phyloP scores from a whole-genome alignment of 1,284 basidiomycete genomes.

The Wolfiporia cocos region DNA sequence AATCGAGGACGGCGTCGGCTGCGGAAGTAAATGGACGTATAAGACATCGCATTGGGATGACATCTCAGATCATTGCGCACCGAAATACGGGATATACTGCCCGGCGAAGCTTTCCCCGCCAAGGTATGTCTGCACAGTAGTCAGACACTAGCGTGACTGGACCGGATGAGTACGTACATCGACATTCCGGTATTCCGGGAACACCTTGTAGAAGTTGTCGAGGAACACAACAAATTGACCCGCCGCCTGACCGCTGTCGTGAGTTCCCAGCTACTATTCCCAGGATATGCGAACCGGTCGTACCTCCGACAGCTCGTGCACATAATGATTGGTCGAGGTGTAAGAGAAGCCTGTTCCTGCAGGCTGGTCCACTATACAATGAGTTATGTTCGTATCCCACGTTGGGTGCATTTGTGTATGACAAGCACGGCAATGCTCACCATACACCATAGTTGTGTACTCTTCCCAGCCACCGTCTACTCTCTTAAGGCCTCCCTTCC shows the following conservation, averaged over 20 bases:
- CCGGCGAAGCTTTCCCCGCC: conserved; percentile 96
- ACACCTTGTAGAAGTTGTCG: conserved; percentile 82
- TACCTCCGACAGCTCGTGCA: conserved; percentile 76
- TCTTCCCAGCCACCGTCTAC: conserved; percentile 97
- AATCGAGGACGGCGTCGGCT: conserved; percentile 80
- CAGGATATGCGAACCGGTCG: conserved; percentile 9
- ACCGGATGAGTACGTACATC: conserved; percentile 58
- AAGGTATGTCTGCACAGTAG: conserved; percentile 71
- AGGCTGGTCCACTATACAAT: conserved; percentile 82
- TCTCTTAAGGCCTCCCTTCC: conserved; percentile 72
- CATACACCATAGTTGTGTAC: conserved; percentile 92
- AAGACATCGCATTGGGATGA: not conserved
- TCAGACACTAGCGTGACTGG: conserved; percentile 8
- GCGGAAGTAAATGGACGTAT: not conserved
- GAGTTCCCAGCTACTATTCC: not conserved
- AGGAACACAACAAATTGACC: conserved; percentile 83
- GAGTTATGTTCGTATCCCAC: not conserved
- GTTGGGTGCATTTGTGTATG: not conserved
- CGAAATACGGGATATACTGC: conserved; percentile 97
- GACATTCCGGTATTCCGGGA: conserved; percentile 80
- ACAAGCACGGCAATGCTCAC: conserved; percentile 40
- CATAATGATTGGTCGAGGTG: conserved; percentile 79
- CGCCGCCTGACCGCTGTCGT: conserved; percentile 53
- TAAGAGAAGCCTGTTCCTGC: conserved; percentile 95
- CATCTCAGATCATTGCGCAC: conserved; percentile 31